These are phyloP conservation scores for Cubamyces sp. DNA, from an alignment of 768 basidiomycete genomes.

Conservation along the genomic window DNA sequence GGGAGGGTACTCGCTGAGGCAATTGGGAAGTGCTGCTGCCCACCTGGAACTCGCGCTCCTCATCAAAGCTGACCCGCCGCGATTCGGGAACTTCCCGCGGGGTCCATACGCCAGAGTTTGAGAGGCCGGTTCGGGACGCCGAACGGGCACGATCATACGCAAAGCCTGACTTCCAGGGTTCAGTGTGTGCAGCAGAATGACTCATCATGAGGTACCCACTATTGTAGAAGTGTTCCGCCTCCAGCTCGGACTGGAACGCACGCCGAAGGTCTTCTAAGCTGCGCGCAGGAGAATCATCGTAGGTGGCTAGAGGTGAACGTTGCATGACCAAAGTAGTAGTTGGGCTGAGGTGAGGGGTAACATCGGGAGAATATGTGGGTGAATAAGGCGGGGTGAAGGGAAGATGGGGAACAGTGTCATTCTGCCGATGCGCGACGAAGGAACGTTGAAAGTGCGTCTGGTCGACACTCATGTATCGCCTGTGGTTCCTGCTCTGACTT, in stretches of 20 bases:
- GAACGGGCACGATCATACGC: slow-evolving; percentile 15
- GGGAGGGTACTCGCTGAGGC: slow-evolving; percentile 16
- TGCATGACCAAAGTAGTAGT: slow-evolving; percentile 21
- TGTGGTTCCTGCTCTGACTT: background rate
- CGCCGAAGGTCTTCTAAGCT: slow-evolving; percentile 28
- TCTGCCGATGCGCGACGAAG: slow-evolving; percentile 33
- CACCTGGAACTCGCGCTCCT: slow-evolving; percentile 30
- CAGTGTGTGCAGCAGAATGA: background rate
- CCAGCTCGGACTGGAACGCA: slow-evolving; percentile 17
- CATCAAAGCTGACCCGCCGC: slow-evolving; percentile 30
- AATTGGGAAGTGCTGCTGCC: slow-evolving; percentile 27
- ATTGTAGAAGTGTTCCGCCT: slow-evolving; percentile 9
- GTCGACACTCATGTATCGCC: slow-evolving; percentile 38
- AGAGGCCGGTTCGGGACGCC: slow-evolving; percentile 7
- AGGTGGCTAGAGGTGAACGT: slow-evolving; percentile 19
- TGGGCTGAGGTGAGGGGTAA: slow-evolving; percentile 22
- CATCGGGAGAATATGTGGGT: slow-evolving; percentile 29
- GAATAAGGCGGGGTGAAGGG: slow-evolving; percentile 38
- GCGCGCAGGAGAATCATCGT: slow-evolving; percentile 29
- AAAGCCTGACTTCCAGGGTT: slow-evolving; percentile 9
- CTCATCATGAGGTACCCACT: background rate
- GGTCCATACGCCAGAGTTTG: slow-evolving; percentile 19
- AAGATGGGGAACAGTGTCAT: slow-evolving; percentile 27
- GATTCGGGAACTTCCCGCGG: slow-evolving; percentile 27
- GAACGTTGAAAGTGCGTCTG: slow-evolving; percentile 36